A percentile compares a stretch with the other conserved stretches of the same genome.
phyloP scores from a whole-genome alignment of 2,329 filamentous ascomycete species.

The Penicillium brasilianum region DNA sequence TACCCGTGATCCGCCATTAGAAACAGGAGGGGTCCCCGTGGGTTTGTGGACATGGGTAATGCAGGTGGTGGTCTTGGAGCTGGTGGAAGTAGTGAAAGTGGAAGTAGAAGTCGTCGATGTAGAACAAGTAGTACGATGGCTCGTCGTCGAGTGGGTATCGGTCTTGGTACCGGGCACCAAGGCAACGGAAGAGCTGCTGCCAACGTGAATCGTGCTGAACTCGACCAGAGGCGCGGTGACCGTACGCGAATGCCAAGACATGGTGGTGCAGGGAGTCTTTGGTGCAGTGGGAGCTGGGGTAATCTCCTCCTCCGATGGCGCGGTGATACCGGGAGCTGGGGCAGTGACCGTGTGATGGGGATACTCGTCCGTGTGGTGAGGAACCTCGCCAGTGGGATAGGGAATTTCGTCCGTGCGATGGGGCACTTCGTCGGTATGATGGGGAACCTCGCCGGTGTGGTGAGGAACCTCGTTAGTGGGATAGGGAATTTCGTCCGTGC shows the following conservation, averaged over 20 bases:
- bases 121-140: background rate
- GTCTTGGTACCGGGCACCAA: slow-evolving; percentile 1
- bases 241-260: slow-evolving; percentile 42
- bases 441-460: background rate
- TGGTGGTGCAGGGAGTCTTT: slow-evolving; percentile 38
- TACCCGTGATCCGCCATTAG: slow-evolving; percentile 6
- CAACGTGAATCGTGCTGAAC: slow-evolving; percentile 40
- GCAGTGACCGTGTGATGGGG: slow-evolving; percentile 15
- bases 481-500: background rate
- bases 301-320: background rate
- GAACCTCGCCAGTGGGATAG: background rate
- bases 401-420: background rate
- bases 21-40: background rate
- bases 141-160: background rate
- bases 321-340: background rate
- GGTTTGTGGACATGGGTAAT: background rate
- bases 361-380: background rate
- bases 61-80: slow-evolving; percentile 2
- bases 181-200: slow-evolving; percentile 21
- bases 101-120: background rate
- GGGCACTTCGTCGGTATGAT: background rate
- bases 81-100: background rate
- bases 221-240: slow-evolving; percentile 49
- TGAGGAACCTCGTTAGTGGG: slow-evolving; percentile 31
- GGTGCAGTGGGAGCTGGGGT: slow-evolving; percentile 21